phyloP scores from a whole-genome alignment of 148 eudicot genomes.

The Polygonum maritimum region DNA sequence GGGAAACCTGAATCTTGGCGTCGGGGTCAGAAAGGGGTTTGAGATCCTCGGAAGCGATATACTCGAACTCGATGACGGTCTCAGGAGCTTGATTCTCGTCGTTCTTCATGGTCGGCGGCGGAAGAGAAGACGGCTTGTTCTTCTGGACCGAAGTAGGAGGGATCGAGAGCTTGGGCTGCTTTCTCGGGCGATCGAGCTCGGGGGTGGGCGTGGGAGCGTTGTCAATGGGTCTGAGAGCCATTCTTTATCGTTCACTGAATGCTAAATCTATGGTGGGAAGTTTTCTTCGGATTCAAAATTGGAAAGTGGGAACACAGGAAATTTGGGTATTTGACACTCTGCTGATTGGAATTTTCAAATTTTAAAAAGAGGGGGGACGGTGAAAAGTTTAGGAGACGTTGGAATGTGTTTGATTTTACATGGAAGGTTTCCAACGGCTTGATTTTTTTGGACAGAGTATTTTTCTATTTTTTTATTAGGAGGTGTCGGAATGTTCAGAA shows the following conservation, averaged over 20 bases:
- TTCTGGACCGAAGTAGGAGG: constrained; percentile 13
- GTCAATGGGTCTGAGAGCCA: constrained; percentile 54
- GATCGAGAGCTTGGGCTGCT: constrained; percentile 29
- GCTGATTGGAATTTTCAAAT: constrained; percentile 2
- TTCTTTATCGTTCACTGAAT: constrained; percentile 6
- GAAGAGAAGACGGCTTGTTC: constrained; percentile 21
- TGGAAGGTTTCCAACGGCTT: background rate
- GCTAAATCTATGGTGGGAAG: background rate
- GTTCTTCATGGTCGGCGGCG: constrained; percentile 13
- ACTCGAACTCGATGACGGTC: constrained; percentile 57
- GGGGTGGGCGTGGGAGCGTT: constrained; percentile 37
- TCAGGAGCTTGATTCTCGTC: constrained; percentile 50
- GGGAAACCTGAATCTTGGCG: constrained; percentile 43
- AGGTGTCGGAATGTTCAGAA: no score
- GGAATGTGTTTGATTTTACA: background rate
- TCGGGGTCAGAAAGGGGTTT: constrained; percentile 59
- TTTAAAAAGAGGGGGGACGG: background rate
- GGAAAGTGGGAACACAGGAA: background rate
- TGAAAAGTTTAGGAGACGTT: background rate
- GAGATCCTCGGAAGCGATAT: constrained; percentile 61
- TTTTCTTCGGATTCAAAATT: background rate
- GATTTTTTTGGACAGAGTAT: background rate
- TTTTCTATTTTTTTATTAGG: no score
- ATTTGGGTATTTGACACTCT: constrained; percentile 7
- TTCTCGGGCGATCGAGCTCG: constrained; percentile 38